Evolutionary conservation across 345 rosid species (phyloP).

Genomic region (Euphorbia lathyris): DNA sequence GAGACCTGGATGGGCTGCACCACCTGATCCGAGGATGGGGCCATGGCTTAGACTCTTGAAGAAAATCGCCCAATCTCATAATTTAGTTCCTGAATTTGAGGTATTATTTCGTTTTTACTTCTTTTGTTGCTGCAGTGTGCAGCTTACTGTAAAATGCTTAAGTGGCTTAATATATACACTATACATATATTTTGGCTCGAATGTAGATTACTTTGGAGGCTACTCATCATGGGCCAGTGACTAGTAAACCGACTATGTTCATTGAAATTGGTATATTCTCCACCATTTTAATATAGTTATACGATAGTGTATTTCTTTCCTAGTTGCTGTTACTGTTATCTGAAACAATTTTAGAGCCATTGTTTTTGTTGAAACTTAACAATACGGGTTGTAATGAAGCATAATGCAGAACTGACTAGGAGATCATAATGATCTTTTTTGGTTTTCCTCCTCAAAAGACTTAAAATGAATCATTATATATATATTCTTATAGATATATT

Average conservation of each 20-base stretch:
- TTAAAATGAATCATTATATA: background rate
- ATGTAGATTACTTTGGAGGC: conserved; percentile 84
- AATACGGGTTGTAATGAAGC: background rate
- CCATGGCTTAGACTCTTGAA: conserved; percentile 84
- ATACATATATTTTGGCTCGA: conserved; percentile 10
- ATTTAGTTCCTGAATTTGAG: conserved; percentile 94
- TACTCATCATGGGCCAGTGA: conserved; percentile 90
- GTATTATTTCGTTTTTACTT: conserved; percentile 26
- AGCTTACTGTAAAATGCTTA: background rate
- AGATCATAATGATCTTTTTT: background rate
- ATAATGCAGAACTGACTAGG: background rate
- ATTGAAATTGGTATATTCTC: conserved; percentile 67
- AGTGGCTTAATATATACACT: background rate
- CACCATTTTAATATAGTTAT: background rate
- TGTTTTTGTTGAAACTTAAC: background rate
- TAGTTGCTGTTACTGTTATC: background rate
- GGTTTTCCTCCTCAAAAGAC: background rate
- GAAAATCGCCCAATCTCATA: conserved; percentile 58
- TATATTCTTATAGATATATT: background rate
- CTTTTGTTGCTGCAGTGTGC: background rate
- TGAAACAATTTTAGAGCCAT: background rate
- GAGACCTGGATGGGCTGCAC: conserved; percentile 90
- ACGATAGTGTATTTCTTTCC: background rate
- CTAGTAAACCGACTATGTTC: conserved; percentile 83
- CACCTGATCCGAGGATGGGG: conserved; percentile 77